Conservation (phyloP, 768 basidiomycete genomes). For the Termitomyces titanicus region DNA sequence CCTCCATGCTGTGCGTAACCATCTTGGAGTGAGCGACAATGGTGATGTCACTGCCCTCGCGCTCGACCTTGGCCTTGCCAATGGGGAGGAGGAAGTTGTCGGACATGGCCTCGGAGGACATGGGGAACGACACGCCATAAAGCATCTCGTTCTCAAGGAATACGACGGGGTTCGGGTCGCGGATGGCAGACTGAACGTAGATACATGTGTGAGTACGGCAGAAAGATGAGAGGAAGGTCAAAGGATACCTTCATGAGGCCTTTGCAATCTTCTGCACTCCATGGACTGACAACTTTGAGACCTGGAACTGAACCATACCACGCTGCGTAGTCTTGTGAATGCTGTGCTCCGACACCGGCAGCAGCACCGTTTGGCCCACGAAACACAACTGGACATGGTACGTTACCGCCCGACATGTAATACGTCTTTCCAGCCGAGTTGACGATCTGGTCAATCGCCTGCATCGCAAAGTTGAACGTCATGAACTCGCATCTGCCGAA, state of each 20-base stretch:
- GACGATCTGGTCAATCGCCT: slow-evolving; percentile 99
- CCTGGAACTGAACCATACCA: slow-evolving; percentile 95
- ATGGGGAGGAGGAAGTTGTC: slow-evolving; percentile 95
- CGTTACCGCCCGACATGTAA: slow-evolving; percentile 99
- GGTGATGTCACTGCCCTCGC: slow-evolving; percentile 88
- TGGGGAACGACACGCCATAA: slow-evolving; percentile 96
- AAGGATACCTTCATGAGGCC: slow-evolving; percentile 85
- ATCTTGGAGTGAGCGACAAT: slow-evolving; percentile 98
- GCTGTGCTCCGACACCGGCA: slow-evolving; percentile 93
- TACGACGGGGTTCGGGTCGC: slow-evolving; percentile 97
- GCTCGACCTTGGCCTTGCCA: slow-evolving; percentile 96
- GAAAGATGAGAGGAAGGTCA: neutral
- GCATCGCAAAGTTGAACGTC: slow-evolving; percentile 99
- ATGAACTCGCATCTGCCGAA: slow-evolving; percentile 90
- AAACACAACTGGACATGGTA: slow-evolving; percentile 98
- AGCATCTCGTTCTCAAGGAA: slow-evolving; percentile 99
- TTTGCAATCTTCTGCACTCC: slow-evolving; percentile 99
- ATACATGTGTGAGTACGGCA: neutral
- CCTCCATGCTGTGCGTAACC: slow-evolving; percentile 94
- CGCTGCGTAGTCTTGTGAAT: slow-evolving; percentile 95
- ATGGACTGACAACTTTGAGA: slow-evolving; percentile 96
- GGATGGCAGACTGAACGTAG: slow-evolving; percentile 75
- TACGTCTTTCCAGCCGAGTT: slow-evolving; percentile 99
- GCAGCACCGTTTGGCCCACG: slow-evolving; percentile 99
- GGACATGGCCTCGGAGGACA: slow-evolving; percentile 93